Evolutionary conservation across 2,329 filamentous ascomycete genomes (phyloP), one percentile per base, ranked within the genome.

Genomic region (Verticillium nubilum): DNA sequence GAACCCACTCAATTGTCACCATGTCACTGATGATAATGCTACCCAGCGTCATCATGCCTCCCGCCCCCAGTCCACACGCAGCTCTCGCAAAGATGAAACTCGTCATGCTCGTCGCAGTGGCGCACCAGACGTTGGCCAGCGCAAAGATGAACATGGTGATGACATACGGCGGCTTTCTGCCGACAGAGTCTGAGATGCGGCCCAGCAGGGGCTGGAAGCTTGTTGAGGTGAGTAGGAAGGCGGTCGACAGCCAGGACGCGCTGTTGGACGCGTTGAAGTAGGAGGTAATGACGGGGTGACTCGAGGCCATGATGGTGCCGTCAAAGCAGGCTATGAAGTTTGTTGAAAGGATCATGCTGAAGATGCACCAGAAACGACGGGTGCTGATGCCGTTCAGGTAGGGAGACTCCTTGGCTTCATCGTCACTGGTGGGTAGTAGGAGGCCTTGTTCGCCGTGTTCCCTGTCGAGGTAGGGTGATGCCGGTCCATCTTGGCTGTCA

Each of bases 191-290:
- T 1, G 89, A 92, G 1, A 92, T 70, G 2, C 90, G 82, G 3
- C 89, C 90, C 63, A 91, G 84, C 1, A 94, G 75, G 0, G 91
- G 90, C 72, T 92, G 88, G 60, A 91, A 88, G 26, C 87, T 85
- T 1, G 90, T 92, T 4, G 86, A 90, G 0, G 90, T 92, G 37
- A 95, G 79, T 35, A 94, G 74, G 64, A 92, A 94, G 0, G 89
- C 85, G 0, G 90, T 94, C 1, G 89, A 92, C 4, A 94, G 79
- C 91, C 91, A 95, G 2, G 90, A 92, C 3, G 91, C 91, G 54
- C 86, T 86, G 71, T 94, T 92, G 31, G 89, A 90, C 55, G 88
- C 84, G 62, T 86, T 77, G 72, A 94, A 94, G 71, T 93, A 86
- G 0, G 89, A 92, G 0, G 90, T 92, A 62, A 94, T 92, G 60